A percentile compares a stretch with the other conserved stretches of the same genome.
These are phyloP conservation scores for Fusarium sp. DNA, from an alignment of 2,329 filamentous ascomycete genomes.

Conservation along the genomic window DNA sequence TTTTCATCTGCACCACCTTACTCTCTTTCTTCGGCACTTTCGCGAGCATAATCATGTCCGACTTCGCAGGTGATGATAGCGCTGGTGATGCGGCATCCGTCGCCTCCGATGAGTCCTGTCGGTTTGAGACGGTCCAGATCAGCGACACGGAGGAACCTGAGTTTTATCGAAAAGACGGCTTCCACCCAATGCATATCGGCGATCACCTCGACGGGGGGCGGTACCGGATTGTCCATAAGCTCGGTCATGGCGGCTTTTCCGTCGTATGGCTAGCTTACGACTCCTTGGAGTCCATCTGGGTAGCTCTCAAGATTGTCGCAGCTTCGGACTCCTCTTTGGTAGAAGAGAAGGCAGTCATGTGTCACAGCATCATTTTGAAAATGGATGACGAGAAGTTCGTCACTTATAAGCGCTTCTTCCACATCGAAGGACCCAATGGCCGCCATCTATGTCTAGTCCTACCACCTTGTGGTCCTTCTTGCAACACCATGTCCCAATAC, in stretches of 20 bases:
- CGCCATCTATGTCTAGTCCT: slow-evolving; percentile 3
- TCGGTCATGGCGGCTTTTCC: neutral
- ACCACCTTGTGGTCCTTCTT: neutral
- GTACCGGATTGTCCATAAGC: neutral
- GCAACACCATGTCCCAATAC: neutral
- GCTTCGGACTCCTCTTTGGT: neutral
- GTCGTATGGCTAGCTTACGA: slow-evolving; percentile 1
- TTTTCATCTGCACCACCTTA: no score
- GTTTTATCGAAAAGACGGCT: neutral
- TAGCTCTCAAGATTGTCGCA: neutral
- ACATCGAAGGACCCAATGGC: slow-evolving; percentile 1
- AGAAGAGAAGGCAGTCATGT: neutral
- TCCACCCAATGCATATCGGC: neutral
- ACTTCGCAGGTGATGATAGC: no score
- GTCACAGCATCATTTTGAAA: neutral
- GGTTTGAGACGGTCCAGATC: neutral
- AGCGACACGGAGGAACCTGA: neutral
- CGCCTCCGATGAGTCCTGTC: neutral
- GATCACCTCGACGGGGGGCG: rapidly evolving
- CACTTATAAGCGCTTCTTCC: neutral
- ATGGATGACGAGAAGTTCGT: neutral
- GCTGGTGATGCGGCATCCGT: neutral
- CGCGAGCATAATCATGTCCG: no score
- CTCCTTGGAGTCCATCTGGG: neutral
- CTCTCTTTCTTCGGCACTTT: no score